These are phyloP conservation scores for Cryptococcus sp. DNA, from an alignment of 1,284 basidiomycete genomes.

Conservation along the genomic window DNA sequence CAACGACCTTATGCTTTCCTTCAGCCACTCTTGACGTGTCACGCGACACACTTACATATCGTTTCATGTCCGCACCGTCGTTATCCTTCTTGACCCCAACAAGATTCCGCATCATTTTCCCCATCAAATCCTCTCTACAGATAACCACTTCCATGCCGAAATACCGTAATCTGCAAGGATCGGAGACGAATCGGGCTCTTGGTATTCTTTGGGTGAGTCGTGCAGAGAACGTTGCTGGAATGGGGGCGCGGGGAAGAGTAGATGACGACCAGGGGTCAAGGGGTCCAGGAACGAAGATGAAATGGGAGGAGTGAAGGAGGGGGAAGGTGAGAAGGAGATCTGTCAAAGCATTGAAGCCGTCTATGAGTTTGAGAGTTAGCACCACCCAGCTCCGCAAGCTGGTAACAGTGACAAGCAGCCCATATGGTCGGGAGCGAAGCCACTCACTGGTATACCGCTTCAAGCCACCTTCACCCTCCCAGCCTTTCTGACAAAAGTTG, in stretches of 20 bases:
- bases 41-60: slow-evolving; percentile 66
- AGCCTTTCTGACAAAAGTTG: slow-evolving; percentile 84
- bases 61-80: slow-evolving; percentile 72
- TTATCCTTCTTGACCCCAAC: slow-evolving; percentile 78
- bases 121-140: slow-evolving; percentile 91
- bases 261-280: slow-evolving; percentile 78
- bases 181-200: slow-evolving; percentile 78
- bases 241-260: slow-evolving; percentile 73
- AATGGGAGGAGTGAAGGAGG: slow-evolving; percentile 77
- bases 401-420: not conserved
- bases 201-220: slow-evolving; percentile 71
- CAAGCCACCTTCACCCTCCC: slow-evolving; percentile 75
- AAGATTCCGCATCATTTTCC: slow-evolving; percentile 87
- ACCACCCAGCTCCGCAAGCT: not conserved
- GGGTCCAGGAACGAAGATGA: slow-evolving; percentile 92
- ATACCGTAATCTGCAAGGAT: slow-evolving; percentile 93
- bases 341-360: slow-evolving; percentile 80
- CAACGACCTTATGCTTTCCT: too few species aligned
- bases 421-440: slow-evolving; percentile 2
- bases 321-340: slow-evolving; percentile 82
- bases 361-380: slow-evolving; percentile 53
- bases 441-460: slow-evolving; percentile 76
- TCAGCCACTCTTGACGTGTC: not conserved
- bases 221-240: slow-evolving; percentile 71
- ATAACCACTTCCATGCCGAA: slow-evolving; percentile 95